Percentiles rank a stretch among this genome's conserved stretches.
Evolutionary conservation across 805 yeast species (phyloP).

Genomic region (Clavispora santaluciae): DNA sequence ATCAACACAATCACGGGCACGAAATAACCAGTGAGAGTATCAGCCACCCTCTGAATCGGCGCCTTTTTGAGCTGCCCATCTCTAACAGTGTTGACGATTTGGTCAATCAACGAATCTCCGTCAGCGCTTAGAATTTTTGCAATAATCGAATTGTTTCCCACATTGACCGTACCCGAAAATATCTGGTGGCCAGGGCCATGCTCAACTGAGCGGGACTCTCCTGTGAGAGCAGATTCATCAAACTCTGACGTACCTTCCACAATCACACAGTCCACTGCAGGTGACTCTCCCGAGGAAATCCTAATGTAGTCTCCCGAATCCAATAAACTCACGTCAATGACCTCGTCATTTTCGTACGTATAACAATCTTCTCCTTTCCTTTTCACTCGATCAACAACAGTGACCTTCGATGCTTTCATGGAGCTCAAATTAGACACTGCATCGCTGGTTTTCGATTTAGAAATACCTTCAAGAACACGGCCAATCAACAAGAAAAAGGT

Average conservation of each 20-base stretch:
- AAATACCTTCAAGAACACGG: constrained; percentile 58
- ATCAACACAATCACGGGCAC: constrained; percentile 63
- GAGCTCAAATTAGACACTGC: constrained; percentile 52
- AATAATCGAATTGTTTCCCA: constrained; percentile 49
- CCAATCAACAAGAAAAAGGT: constrained; percentile 71
- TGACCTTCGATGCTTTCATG: constrained; percentile 48
- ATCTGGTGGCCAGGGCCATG: constrained; percentile 60
- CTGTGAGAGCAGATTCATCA: constrained; percentile 60
- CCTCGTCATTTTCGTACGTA: constrained; percentile 23
- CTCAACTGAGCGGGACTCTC: constrained; percentile 56
- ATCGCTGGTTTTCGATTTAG: constrained; percentile 63
- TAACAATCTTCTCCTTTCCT: constrained; percentile 6
- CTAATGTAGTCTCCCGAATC: constrained; percentile 50
- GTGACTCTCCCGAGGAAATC: constrained; percentile 53
- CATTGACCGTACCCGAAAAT: constrained; percentile 68
- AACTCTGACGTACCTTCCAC: constrained; percentile 45
- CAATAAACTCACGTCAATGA: constrained; percentile 38
- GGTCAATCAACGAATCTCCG: constrained; percentile 64
- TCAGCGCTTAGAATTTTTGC: constrained; percentile 55
- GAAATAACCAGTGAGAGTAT: constrained; percentile 61
- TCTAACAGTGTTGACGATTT: constrained; percentile 63
- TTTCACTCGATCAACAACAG: constrained; percentile 31
- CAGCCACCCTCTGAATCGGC: constrained; percentile 70
- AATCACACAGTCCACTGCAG: constrained; percentile 54
- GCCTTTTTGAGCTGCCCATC: constrained; percentile 71